phyloP scores from a whole-genome alignment of 768 basidiomycete species.

The Mycena galericulata region DNA sequence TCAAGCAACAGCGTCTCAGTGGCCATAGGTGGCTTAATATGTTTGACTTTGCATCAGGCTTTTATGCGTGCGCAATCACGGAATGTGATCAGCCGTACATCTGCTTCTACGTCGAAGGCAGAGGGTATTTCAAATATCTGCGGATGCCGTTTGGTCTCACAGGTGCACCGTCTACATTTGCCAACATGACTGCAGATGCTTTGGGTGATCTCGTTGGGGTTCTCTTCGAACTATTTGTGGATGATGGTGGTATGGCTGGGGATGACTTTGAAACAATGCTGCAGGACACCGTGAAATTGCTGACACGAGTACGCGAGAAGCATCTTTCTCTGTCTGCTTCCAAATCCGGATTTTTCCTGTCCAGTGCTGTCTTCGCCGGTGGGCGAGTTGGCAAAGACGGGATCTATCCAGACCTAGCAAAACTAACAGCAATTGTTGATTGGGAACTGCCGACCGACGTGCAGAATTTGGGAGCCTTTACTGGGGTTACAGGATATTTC shows the following conservation, averaged over 20 bases:
- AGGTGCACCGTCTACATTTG: constrained; percentile 52
- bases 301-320: constrained; percentile 35
- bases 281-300: constrained; percentile 3
- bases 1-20: constrained; percentile 50
- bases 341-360: constrained; percentile 46
- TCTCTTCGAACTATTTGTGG: constrained; percentile 22
- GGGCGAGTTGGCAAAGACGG: constrained; percentile 46
- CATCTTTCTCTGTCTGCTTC: constrained; percentile 26
- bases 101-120: constrained; percentile 48
- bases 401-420: constrained; percentile 48
- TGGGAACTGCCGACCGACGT: constrained; percentile 37
- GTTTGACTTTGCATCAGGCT: constrained; percentile 54
- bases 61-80: constrained; percentile 40
- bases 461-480: constrained; percentile 29
- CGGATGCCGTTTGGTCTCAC: constrained; percentile 55
- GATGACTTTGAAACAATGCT: constrained; percentile 1
- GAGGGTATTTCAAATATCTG: constrained; percentile 49
- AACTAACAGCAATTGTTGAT: constrained; percentile 52
- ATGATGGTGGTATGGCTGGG: constrained; percentile 29
- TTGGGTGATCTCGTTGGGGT: constrained; percentile 40
- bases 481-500: constrained; percentile 43
- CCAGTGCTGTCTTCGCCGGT: constrained; percentile 49
- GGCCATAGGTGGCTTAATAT: constrained; percentile 49
- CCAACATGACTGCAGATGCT: constrained; percentile 39
- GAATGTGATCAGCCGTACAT: constrained; percentile 36